Evolutionary conservation across 805 yeast genomes (phyloP), one percentile per base, ranked within the genome.

Genomic region (Ogataea populi-albae): DNA sequence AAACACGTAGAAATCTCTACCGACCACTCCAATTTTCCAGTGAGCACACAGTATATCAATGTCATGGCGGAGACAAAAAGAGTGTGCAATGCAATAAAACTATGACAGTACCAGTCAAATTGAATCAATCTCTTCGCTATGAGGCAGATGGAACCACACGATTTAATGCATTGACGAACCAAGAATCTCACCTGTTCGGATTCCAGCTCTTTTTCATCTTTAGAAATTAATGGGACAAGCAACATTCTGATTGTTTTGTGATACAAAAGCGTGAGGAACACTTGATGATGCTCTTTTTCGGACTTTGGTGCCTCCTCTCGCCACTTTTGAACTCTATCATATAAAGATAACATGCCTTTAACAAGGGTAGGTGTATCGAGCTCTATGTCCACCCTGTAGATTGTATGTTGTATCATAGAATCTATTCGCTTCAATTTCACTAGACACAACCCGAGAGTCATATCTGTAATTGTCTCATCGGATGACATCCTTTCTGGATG

Each of bases 1-100:
- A 52, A 27, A 32, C 45, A 43, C 4, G 41, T 42, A n/a, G 54
- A 40, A 6, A 47, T 40, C 22, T 52, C 54, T 18, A 45, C 32
- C 1, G 47, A 31, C 54, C 54, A 52, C 18, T 40, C 49, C n/a
- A 50, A 22, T 21, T 35, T 39, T 17, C 42, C 46, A 3, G 49
- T 43, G 17, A 47, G 26, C 11, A 52, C 34, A 24, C 53, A 47
- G 21, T 49, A 50, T 3, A 52, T 45, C 17, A 52, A 23, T 1
- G 57, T 50, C 43, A 49, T 45, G 2, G 52, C 55, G 16, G 55
- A 37, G 10, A 48, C 50, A 33, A 45, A 51, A 4, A 51, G 30
- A 3, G 47, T 46, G 24, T 51, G 47, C 15, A 49, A 30, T 1
- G 54, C 54, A 6, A 49, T 41, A 25, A 49, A 42, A 6, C 53